Percentiles rank a stretch among this genome's conserved stretches.
Evolutionary conservation across 2,329 filamentous ascomycete species (phyloP).

Genomic region (Talaromyces albobiverticillius): DNA sequence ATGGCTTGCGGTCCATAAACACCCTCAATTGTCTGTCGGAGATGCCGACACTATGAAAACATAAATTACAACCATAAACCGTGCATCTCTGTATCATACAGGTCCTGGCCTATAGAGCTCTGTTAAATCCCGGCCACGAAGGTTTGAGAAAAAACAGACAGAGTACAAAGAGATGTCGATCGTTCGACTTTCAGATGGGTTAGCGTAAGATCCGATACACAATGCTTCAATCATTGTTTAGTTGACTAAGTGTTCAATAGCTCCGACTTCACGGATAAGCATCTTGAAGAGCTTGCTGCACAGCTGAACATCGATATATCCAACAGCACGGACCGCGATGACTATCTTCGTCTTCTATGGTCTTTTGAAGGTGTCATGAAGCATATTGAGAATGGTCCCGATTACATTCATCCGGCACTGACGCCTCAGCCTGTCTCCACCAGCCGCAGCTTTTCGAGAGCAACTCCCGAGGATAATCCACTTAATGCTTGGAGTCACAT

Average conservation of each 20-base stretch:
- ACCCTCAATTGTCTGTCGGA: no score
- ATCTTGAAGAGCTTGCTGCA: background rate
- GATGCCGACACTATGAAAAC: no score
- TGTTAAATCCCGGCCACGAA: background rate
- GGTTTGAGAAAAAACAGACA: background rate
- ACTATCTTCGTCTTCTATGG: constrained; percentile 24
- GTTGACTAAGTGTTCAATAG: background rate
- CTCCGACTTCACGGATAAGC: background rate
- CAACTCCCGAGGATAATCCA: constrained; percentile 33
- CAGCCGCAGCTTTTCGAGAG: constrained; percentile 20
- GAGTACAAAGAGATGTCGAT: background rate
- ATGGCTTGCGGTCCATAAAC: no score
- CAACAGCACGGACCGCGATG: background rate
- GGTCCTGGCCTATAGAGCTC: background rate
- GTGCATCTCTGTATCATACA: background rate
- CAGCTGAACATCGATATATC: background rate
- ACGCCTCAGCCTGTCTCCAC: constrained; percentile 18
- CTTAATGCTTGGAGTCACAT: constrained; percentile 44
- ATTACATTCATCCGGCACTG: constrained; percentile 36
- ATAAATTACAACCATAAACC: no score
- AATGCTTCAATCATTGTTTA: background rate
- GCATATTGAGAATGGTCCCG: constrained; percentile 26
- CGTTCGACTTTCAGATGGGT: background rate
- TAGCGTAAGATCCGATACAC: background rate
- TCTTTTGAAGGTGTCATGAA: constrained; percentile 22